Evolutionary conservation across 2,329 filamentous ascomycete species (phyloP), one percentile per base, ranked within the genome.

Genomic region (Emmonsia crescens): DNA sequence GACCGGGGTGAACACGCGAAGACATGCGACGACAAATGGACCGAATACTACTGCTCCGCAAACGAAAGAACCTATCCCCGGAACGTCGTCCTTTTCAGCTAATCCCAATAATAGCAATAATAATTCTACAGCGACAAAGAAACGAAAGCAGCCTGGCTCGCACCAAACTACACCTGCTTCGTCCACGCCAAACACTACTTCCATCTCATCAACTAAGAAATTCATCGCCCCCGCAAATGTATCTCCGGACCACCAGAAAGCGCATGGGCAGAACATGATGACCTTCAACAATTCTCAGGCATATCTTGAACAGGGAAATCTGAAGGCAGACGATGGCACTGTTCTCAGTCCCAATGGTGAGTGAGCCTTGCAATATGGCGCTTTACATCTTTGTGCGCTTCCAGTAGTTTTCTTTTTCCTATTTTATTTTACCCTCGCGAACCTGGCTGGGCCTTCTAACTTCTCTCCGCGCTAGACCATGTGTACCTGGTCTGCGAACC

Each of bases 401-500:
- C 19, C 5, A 24, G n/a, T 42, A 16, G 16, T 16, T 56, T 36
- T 21, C 9, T 42, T 27, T 21, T 12, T 10, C 33, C 33, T n/a
- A n/a, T 6, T n/a, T n/a, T 40, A 3, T 14, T 38, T 40, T 56
- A 5, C 36, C 33, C 19, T 38, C 5, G 10, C 16, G 5, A n/a
- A n/a, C 4, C 33, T 56, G 33, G 24, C 21, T 38, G n/a, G 14
- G 46, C 54, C 27, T 62, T 19, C 65, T 65, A 62, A 64, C 65
- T 65, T 61, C 64, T 60, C 64, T 56, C n/a, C n/a, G 52, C 44
- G 61, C 54, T 71, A 89, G 87, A 89, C 76, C 85, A 97, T 79
- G 90, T 96, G 67, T 99, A 97, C 80, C 85, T 97, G 65, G 89
- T 99, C 66, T 97, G 92, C 77, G 94, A 99, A 76, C 94, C 94